Base-by-base conservation (phyloP, 1,284 basidiomycete genomes). In the Rhodofomes roseus region DNA sequence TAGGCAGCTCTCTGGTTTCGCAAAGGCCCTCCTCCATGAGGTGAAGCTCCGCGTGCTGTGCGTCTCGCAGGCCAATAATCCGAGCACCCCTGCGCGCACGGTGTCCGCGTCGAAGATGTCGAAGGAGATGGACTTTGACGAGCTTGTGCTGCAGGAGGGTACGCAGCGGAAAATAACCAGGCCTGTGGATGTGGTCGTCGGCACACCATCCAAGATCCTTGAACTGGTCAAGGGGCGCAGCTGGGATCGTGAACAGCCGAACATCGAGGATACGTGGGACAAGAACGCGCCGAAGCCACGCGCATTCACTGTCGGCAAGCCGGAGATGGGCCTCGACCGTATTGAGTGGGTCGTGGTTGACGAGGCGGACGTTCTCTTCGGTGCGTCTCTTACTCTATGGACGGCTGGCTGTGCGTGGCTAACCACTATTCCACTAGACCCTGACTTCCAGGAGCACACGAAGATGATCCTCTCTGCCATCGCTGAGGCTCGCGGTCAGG, bases 341-440 rank as follows among this genome's bases (percentile, higher is more conserved):
- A 77, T 95, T 0, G 90, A 95, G 67, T 95, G 92, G 91, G 84
- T 96, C 6, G 80, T 95, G 1, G 77, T 95, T 2, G 93, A 96
- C 64, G 93, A 96, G 70, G 92, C 94, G 0, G 93, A 96, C 69
- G 85, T 95, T 34, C 77, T 95, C n/a, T 88, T 95, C 58, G 92
- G 92, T 90, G 63, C 60, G 82, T 75, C 48, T 37, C 56, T 57
- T 18, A 57, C 20, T n/a, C 25, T 9, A 12, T 7, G 41, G 8
- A 18, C 16, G 2, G 8, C 25, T 44, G 39, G 40, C 4, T 0
- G 2, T 25, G 16, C 20, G 4, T 1, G 7, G 2, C n/a, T 22
- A 3, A 36, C 7, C 1, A 5, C n/a, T 2, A 6, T 2, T 34
- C 14, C 57, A 37, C 25, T 63, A 92, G 92, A 93, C 68, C 80